Evolutionary conservation across 148 eudicot genomes (phyloP).

Genomic region (Silene conica): DNA sequence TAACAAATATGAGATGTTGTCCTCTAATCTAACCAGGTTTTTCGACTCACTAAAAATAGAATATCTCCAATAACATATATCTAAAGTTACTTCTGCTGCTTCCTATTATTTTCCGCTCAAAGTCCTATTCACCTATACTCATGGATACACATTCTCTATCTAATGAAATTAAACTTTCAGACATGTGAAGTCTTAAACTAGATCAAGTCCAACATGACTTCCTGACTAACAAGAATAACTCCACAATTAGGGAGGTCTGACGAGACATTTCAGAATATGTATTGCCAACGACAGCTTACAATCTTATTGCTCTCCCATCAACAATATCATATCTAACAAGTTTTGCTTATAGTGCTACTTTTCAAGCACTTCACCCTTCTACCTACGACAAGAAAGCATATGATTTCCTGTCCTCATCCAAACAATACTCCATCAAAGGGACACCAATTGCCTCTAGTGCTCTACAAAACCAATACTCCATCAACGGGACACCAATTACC

Average conservation of each 20-base stretch:
- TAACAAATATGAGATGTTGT: not conserved
- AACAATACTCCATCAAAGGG: too few relatives aligned
- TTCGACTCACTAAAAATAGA: not conserved
- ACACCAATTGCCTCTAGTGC: too few relatives aligned
- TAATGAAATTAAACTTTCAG: not conserved
- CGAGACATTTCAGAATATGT: not conserved
- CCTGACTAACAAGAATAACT: not conserved
- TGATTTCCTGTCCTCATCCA: too few relatives aligned
- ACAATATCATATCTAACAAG: not conserved
- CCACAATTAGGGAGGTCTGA: not conserved
- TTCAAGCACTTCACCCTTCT: too few relatives aligned
- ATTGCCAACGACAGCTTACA: not conserved
- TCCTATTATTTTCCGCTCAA: not conserved
- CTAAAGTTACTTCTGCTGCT: not conserved
- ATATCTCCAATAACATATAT: not conserved
- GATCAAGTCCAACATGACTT: not conserved
- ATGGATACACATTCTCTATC: not conserved
- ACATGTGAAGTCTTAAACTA: not conserved
- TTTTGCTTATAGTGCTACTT: not conserved
- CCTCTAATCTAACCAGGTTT: not conserved
- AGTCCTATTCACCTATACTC: not conserved
- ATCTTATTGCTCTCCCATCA: not conserved
- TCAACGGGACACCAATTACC: too few relatives aligned
- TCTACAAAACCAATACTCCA: too few relatives aligned
- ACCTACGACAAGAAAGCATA: too few relatives aligned